phyloP scores from a whole-genome alignment of 164 flowering plant genomes.

The grape (Vitis vinifera) region ASM3070453v1 NC_081823.1:867001-867500 shows the following conservation, averaged over 20 bases:
- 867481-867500: slow-evolving; percentile 51
- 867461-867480: slow-evolving; percentile 9
- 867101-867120: too few relatives aligned
- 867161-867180: too few relatives aligned
- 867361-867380: too few relatives aligned
- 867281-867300: too few relatives aligned
- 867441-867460: slow-evolving; percentile 62
- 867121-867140: neutral
- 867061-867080: neutral
- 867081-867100: too few relatives aligned
- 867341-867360: neutral
- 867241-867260: slow-evolving; percentile 40
- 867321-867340: neutral
- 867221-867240: slow-evolving; percentile 38
- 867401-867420: neutral
- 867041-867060: slow-evolving; percentile 33
- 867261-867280: neutral
- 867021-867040: slow-evolving; percentile 5
- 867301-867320: too few relatives aligned
- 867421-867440: slow-evolving; percentile 69
- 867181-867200: slow-evolving; percentile 75
- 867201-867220: slow-evolving; percentile 54
- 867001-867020: neutral
- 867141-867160: neutral
- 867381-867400: neutral